phyloP scores from a whole-genome alignment of 1,139 yeast species.

The Diutina sp. region DNA sequence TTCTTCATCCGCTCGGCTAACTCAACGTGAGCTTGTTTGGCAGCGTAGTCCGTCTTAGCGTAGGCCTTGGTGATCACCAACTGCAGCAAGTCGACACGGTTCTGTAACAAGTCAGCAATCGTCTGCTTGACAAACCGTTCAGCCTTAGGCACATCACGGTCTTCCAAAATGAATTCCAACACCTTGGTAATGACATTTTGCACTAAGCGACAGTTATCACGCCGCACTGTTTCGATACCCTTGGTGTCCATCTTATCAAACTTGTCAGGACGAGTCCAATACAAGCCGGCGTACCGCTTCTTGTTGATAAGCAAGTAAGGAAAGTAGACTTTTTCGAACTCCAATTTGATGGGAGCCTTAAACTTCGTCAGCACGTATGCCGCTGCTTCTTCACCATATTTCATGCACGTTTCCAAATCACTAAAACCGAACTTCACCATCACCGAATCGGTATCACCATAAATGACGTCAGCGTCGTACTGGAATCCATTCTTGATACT shows the following conservation, averaged over 20 bases:
- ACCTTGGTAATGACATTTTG: conserved; percentile 92
- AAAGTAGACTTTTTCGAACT: conserved; percentile 92
- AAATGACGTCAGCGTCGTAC: conserved; percentile 80
- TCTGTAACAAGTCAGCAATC: conserved; percentile 82
- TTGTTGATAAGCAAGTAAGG: conserved; percentile 91
- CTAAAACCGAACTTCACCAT: conserved; percentile 92
- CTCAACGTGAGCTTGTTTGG: conserved; percentile 95
- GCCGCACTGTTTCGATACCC: conserved; percentile 95
- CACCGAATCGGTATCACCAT: conserved; percentile 99
- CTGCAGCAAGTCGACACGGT: conserved; percentile 85
- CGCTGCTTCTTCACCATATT: conserved; percentile 90
- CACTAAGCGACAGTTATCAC: conserved; percentile 93
- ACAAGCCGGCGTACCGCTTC: conserved; percentile 93
- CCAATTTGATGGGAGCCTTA: conserved; percentile 79
- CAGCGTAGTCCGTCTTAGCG: conserved; percentile 82
- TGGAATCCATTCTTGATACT: conserved; percentile 68
- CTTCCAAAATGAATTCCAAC: conserved; percentile 72
- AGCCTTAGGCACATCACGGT: conserved; percentile 82
- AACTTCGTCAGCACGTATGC: conserved; percentile 70
- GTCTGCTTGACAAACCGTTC: conserved; percentile 75
- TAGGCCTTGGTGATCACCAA: conserved; percentile 89
- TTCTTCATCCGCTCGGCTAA: conserved; percentile 92
- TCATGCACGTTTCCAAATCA: conserved; percentile 82
- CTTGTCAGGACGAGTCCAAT: conserved; percentile 85
- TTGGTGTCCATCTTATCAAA: conserved; percentile 97